phyloP scores from a whole-genome alignment of 208 protist species.

The Trypanosoma vivax region DNA sequence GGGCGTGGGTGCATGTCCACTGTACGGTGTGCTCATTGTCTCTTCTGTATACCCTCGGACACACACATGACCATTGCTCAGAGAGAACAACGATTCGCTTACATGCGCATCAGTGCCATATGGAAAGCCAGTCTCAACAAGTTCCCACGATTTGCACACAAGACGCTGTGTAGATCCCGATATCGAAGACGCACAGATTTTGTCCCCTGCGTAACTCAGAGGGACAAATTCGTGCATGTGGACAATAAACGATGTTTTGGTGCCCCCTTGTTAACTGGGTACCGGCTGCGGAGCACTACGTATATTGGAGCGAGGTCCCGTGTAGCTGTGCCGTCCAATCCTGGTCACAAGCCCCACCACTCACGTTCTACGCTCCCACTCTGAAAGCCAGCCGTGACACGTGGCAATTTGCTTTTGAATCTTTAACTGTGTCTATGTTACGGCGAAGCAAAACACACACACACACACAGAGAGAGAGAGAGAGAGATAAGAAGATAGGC shows the following conservation, averaged over 20 bases:
- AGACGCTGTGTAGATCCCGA: neutral
- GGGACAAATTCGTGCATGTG: neutral
- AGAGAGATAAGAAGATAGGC: too few relatives aligned
- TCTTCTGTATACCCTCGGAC: conserved; percentile 79
- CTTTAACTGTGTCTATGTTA: too few relatives aligned
- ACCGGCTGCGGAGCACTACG: too few relatives aligned
- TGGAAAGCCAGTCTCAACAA: conserved; percentile 51
- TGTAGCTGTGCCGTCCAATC: too few relatives aligned
- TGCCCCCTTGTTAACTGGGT: too few relatives aligned
- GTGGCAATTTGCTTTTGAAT: too few relatives aligned
- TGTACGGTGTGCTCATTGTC: conserved; percentile 1
- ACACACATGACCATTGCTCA: conserved; percentile 77
- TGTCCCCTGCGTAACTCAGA: neutral
- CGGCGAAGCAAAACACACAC: too few relatives aligned
- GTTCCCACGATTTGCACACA: conserved; percentile 38
- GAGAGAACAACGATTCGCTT: conserved; percentile 75
- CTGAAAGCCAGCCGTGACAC: neutral
- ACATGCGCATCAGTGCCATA: conserved; percentile 27
- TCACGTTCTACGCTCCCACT: neutral
- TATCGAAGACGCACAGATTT: neutral
- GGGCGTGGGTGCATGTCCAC: too few relatives aligned
- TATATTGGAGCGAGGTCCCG: too few relatives aligned
- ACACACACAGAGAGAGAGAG: too few relatives aligned
- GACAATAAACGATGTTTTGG: too few relatives aligned
- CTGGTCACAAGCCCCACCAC: neutral